Conservation (phyloP, 306 rosid species). For the Rosa multiflora region DNA sequence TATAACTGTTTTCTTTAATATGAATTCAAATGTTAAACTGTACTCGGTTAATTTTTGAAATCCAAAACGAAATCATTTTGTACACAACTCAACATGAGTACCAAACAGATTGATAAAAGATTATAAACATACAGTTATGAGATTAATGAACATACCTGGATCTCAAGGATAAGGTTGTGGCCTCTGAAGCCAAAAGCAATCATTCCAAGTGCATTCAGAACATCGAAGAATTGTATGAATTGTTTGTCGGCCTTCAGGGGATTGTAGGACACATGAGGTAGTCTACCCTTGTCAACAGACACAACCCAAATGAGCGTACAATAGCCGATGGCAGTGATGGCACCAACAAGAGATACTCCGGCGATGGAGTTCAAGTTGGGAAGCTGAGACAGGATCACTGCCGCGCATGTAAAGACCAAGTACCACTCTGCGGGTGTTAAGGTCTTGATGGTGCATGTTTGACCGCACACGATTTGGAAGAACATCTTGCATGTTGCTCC, state of each 20-base stretch:
- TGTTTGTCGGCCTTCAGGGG: conserved; percentile 12
- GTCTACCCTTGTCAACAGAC: conserved; percentile 36
- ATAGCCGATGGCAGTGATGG: conserved; percentile 40
- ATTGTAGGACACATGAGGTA: conserved; percentile 32
- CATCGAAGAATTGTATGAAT: conserved; percentile 21
- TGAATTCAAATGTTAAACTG: background rate
- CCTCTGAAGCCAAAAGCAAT: conserved; percentile 54
- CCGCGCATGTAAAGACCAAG: conserved; percentile 44
- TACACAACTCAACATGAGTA: background rate
- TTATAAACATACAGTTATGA: background rate
- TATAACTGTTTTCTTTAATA: background rate
- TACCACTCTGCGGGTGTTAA: conserved; percentile 47
- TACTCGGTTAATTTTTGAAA: background rate
- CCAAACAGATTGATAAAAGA: background rate
- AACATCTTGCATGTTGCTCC: conserved; percentile 41
- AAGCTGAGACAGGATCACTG: conserved; percentile 39
- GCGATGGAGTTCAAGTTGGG: conserved; percentile 55
- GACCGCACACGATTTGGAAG: conserved; percentile 38
- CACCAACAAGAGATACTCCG: conserved; percentile 43
- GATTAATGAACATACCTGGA: conserved; percentile 35
- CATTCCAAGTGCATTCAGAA: conserved; percentile 50
- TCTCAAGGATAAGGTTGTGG: conserved; percentile 51
- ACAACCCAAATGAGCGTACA: conserved; percentile 44
- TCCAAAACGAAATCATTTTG: background rate
- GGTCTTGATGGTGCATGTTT: conserved; percentile 26